Base-by-base conservation (phyloP, 495 filamentous ascomycete species). In the Neurospora discreta region DNA sequence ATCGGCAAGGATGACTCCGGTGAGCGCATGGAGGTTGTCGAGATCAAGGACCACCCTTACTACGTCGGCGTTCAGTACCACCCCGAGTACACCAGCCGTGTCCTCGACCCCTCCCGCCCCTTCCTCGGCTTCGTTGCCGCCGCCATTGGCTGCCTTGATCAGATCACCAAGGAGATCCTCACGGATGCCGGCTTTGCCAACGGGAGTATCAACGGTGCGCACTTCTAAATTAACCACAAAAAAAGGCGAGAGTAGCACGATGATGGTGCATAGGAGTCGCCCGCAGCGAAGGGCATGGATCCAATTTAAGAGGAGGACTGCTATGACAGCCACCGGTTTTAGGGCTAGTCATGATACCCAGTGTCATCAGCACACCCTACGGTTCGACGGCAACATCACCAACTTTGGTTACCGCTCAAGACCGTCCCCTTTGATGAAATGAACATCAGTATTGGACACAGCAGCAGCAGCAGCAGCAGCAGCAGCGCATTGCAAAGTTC, bases 81-180 rank as follows among this genome's bases (percentile, higher is more conserved):
- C n/a, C 71, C 73, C 43, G 75, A 78, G 43, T 78, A 74, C 72
- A 70, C 52, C 69, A 73, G 38, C 58, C 18, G 58, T 26, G 70
- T 74, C 11, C 46, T 69, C 74, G 81, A 88, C 39, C 93, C 93
- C 1, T 91, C 89, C 75, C 88, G 88, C 78, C 89, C 92, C 1
- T 95, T 93, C 82, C 84, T 98, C 6, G 94, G 94, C 5, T 94
- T 98, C 77, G 87, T 98, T 65, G 93, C 94, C 33, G 92, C 92
- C 7, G 89, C 88, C 41, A 84, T 87, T 0, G 90, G 90, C 3
- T 87, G 86, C 72, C 80, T 92, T 41, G 85, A 89, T 23, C 65
- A 81, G 71, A 73, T 83, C 15, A 80, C 81, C 23, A 69, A 79
- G 44, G 74, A 60, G 43, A 60, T 60, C 52, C 52, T 60, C 52